Evolutionary conservation across 1,284 basidiomycete genomes (phyloP), one percentile per base, ranked within the genome.

Genomic region (Kwoniella shivajii): DNA sequence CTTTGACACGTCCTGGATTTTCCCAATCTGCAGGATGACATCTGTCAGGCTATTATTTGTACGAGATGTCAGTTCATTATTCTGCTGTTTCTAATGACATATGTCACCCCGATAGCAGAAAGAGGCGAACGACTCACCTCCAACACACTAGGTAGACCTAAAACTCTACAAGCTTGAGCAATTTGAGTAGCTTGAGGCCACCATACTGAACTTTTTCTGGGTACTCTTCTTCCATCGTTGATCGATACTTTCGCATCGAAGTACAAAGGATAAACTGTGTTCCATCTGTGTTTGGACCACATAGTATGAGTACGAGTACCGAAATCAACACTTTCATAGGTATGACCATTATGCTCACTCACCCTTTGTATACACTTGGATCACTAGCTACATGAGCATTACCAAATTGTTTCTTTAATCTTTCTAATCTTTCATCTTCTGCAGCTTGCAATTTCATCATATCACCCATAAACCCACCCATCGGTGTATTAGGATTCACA

Each of bases 11-110:
- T 11, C 92, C 92, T 0, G 92, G 92, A 73, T 98, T 98, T 72
- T 90, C 92, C 93, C 94, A 97, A 74, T 98, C 94, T 56, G 90
- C 84, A 6, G 94, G 94, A 72, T 98, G 94, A 29, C 85, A 83
- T 78, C 93, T 95, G 72, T 85, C 84, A 11, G 80, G 79, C 76
- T 80, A n/a, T n/a, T n/a, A n/a, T n/a, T n/a, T n/a, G 57, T 16
- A 18, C 18, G 46, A 37, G 16, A 36, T 10, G n/a, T n/a, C n/a
- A n/a, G n/a, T n/a, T n/a, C n/a, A n/a, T n/a, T n/a, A n/a, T n/a
- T n/a, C n/a, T n/a, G n/a, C n/a, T n/a, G n/a, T n/a, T n/a, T n/a
- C n/a, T n/a, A n/a, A n/a, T n/a, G n/a, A n/a, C n/a, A n/a, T n/a
- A n/a, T n/a, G n/a, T n/a, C n/a, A n/a, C n/a, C n/a, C n/a, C n/a